phyloP scores from a whole-genome alignment of 108 stramenopile species.

The Skeletonema tropicum region DNA sequence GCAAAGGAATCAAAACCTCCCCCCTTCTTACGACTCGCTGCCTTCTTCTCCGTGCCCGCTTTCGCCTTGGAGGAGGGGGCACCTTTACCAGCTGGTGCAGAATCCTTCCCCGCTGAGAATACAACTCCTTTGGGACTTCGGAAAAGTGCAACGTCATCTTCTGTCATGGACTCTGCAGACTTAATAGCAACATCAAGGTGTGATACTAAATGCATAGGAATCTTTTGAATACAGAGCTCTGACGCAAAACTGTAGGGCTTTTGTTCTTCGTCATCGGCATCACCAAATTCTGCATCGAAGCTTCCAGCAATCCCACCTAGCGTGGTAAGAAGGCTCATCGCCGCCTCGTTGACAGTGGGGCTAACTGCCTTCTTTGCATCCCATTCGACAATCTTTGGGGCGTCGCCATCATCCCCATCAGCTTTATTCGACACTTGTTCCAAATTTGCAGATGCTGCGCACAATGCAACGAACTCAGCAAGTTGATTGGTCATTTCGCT shows the following conservation, averaged over 20 bases:
- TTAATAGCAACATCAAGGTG: slow-evolving; percentile 18
- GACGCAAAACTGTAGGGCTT: slow-evolving; percentile 63
- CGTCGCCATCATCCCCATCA: slow-evolving; percentile 17
- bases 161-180: slow-evolving; percentile 40
- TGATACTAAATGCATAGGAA: slow-evolving; percentile 36
- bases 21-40: slow-evolving; percentile 54
- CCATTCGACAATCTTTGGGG: background rate
- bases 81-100: slow-evolving; percentile 8
- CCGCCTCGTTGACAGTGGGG: slow-evolving; percentile 50
- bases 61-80: background rate
- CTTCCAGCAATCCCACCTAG: slow-evolving; percentile 66
- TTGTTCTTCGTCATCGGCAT: slow-evolving; percentile 60
- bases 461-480: slow-evolving; percentile 46
- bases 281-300: slow-evolving; percentile 55
- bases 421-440: background rate
- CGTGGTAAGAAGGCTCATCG: slow-evolving; percentile 61
- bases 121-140: slow-evolving; percentile 36
- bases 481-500: slow-evolving; percentile 20
- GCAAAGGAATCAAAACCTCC: slow-evolving; percentile 55
- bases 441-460: slow-evolving; percentile 32
- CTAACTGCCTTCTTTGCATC: slow-evolving; percentile 38
- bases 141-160: slow-evolving; percentile 44
- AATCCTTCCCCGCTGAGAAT: slow-evolving; percentile 23
- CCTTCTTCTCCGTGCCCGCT: slow-evolving; percentile 28
- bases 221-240: slow-evolving; percentile 40